phyloP scores from a whole-genome alignment of 2,329 filamentous ascomycete species.

The Arthroderma sp. region DNA sequence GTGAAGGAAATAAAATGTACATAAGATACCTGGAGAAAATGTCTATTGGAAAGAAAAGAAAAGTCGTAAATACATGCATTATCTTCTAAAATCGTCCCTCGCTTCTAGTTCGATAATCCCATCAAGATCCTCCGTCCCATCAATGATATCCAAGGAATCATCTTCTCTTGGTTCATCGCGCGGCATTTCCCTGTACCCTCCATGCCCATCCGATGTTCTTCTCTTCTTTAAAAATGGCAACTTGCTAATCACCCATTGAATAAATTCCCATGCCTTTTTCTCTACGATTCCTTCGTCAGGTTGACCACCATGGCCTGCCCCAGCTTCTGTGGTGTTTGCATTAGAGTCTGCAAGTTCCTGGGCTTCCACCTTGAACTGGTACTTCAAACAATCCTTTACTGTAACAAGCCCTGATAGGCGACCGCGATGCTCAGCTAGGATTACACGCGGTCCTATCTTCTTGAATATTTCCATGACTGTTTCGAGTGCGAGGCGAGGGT shows the following conservation, averaged over 20 bases:
- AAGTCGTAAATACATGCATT: neutral
- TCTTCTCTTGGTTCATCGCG: slow-evolving; percentile 18
- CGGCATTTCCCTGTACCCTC: slow-evolving; percentile 15
- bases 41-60: neutral
- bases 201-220: slow-evolving; percentile 7
- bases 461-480: slow-evolving; percentile 98
- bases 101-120: slow-evolving; percentile 34
- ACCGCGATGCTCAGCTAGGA: slow-evolving; percentile 83
- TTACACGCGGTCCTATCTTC: slow-evolving; percentile 89
- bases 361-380: slow-evolving; percentile 91
- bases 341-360: slow-evolving; percentile 49
- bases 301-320: slow-evolving; percentile 10
- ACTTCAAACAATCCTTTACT: slow-evolving; percentile 92
- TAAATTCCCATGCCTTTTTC: slow-evolving; percentile 25
- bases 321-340: slow-evolving; percentile 12
- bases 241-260: slow-evolving; percentile 20
- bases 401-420: slow-evolving; percentile 75
- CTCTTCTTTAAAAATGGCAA: slow-evolving; percentile 10
- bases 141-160: slow-evolving; percentile 31
- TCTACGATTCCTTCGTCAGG: slow-evolving; percentile 16
- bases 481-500: slow-evolving; percentile 81
- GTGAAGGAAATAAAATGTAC: neutral
- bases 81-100: slow-evolving; percentile 12
- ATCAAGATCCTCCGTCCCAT: slow-evolving; percentile 40
- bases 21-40: slow-evolving; percentile 1